Base-by-base conservation (phyloP, 2,329 filamentous ascomycete species). In the Ceratocystis alfenasii region DNA sequence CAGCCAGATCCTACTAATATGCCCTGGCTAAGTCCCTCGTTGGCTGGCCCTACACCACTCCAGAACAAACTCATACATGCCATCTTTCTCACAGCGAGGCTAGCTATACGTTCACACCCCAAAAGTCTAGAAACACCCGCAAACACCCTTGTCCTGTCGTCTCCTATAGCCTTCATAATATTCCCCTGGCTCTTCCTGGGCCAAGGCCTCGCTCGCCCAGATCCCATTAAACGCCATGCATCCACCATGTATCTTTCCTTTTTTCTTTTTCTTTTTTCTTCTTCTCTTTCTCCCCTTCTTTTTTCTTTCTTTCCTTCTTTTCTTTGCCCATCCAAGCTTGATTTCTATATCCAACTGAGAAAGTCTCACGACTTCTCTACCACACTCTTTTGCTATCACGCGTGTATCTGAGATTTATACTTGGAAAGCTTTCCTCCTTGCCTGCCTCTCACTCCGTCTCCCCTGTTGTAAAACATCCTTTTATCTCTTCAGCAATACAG, bases 261-360 rank as follows among this genome's bases (percentile, higher is more conserved):
- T 33, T 62, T 65, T 10, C 62, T 67, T 63, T 63, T 60, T 48
- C 44, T 15, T 53, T 57, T 41, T 41, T 63, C 62, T 45, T 36
- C 48, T 20, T 50, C 33, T 59, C 36, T 33, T 48, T 53, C 46
- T 63, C 46, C 45, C 33, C 44, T 59, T 45, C 22, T 60, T 48
- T 61, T 55, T 30, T 61, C 30, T 64, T 30, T 10, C 59, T 28
- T 44, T 66, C 46, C 46, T 33, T 41, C 55, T 60, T 17, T 59
- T 33, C 33, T 50, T 53, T 20, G n/a, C 46, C 50, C 53, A 67
- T 64, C 55, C 65, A 64, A 66, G 61, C 53, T 66, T 50, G 57
- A 55, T 53, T 59, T 28, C 36, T 60, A 25, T 33, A 48, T 67
- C 66, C 66, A 67, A 67, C 66, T 67, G 66, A 67, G 66, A 67